Evolutionary conservation across 2,329 filamentous ascomycete species (phyloP).

Genomic region (Thelonectria discophora): DNA sequence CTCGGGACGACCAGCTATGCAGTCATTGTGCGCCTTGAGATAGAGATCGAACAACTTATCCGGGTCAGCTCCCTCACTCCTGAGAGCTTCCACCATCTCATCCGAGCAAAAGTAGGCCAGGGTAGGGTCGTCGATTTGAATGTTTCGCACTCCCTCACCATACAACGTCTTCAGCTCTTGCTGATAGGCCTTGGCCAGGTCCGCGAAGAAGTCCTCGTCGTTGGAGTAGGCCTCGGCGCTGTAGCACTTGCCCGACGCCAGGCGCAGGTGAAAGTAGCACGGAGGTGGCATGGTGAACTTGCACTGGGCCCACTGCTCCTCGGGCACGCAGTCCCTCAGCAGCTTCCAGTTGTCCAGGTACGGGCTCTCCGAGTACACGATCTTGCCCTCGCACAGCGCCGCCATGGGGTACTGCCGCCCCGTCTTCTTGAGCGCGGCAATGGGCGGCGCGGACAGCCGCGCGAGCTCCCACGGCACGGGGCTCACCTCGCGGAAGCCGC

Average conservation of each 20-base stretch:
- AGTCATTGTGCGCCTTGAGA: slow-evolving; percentile 78
- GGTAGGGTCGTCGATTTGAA: slow-evolving; percentile 71
- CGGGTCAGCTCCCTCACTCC: slow-evolving; percentile 66
- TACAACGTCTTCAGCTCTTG: slow-evolving; percentile 64
- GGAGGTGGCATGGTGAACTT: slow-evolving; percentile 75
- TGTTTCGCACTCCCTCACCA: slow-evolving; percentile 62
- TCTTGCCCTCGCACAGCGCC: slow-evolving; percentile 54
- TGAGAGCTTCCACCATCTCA: slow-evolving; percentile 68
- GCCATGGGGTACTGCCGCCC: slow-evolving; percentile 52
- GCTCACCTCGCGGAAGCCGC: slow-evolving; percentile 50
- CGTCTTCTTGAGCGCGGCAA: slow-evolving; percentile 50
- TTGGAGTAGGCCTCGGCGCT: slow-evolving; percentile 59
- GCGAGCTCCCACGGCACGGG: slow-evolving; percentile 51
- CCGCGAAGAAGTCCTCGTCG: slow-evolving; percentile 65
- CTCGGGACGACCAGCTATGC: slow-evolving; percentile 65
- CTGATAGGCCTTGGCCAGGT: slow-evolving; percentile 65
- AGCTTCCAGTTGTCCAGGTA: slow-evolving; percentile 56
- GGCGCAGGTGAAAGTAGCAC: slow-evolving; percentile 70
- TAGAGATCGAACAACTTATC: slow-evolving; percentile 75
- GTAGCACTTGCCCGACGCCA: slow-evolving; percentile 63
- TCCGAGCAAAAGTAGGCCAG: slow-evolving; percentile 74
- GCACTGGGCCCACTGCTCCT: slow-evolving; percentile 68
- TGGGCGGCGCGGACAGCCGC: slow-evolving; percentile 50
- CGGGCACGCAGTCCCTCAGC: slow-evolving; percentile 56
- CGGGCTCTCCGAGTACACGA: slow-evolving; percentile 52